A percentile compares a stretch with the other conserved stretches of the same genome.
Evolutionary conservation across 345 rosid genomes (phyloP).

Genomic region (Eucalyptus albens): DNA sequence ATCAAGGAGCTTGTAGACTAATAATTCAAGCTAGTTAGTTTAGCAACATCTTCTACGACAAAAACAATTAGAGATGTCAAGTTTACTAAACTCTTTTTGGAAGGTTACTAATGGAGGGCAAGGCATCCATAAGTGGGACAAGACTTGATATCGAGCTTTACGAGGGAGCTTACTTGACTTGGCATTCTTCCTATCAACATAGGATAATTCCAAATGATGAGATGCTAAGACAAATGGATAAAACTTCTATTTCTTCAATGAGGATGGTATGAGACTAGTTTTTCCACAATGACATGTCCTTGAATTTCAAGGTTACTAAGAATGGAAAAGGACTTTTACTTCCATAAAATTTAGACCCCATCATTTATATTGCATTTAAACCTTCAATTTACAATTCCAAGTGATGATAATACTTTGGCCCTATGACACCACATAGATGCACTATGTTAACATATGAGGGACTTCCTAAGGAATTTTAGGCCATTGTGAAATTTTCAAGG

Average conservation of each 20-base stretch:
- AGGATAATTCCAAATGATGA: neutral
- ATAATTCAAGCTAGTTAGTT: neutral
- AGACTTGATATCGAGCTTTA: neutral
- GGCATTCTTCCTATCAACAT: neutral
- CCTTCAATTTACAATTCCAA: too few species aligned
- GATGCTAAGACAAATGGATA: too few species aligned
- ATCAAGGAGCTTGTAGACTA: neutral
- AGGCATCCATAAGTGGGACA: neutral
- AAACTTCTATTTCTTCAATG: neutral
- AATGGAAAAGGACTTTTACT: accelerated
- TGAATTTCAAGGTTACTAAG: neutral
- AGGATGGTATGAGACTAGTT: neutral
- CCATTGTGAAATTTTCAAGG: accelerated
- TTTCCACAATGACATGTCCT: neutral
- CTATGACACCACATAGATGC: neutral
- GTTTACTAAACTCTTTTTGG: too few species aligned
- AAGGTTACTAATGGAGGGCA: neutral
- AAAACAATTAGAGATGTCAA: too few species aligned
- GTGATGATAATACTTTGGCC: too few species aligned
- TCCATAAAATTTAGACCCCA: accelerated
- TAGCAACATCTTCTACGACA: accelerated
- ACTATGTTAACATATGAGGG: neutral
- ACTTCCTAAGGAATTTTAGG: too few species aligned
- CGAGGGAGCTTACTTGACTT: neutral
- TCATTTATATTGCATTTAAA: too few species aligned